phyloP scores from a whole-genome alignment of 176 grass and related monocot species.

The Tuctoria greenei region DNA sequence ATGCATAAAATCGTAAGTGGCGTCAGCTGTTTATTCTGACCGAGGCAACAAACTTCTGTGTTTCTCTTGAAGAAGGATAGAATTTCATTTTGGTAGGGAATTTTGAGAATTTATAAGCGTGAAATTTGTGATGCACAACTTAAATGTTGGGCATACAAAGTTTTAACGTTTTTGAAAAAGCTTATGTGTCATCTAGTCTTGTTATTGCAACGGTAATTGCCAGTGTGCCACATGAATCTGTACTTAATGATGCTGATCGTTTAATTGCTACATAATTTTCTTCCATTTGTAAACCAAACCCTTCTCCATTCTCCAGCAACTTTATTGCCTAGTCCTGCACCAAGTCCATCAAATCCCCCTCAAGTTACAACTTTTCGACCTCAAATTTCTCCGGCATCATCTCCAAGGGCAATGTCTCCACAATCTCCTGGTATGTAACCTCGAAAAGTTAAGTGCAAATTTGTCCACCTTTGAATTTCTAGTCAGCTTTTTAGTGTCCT shows the following conservation, averaged over 20 bases:
- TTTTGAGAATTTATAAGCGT: background rate
- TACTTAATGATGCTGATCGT: background rate
- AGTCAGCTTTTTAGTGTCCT: slow-evolving; percentile 10
- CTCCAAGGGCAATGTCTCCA: slow-evolving; percentile 46
- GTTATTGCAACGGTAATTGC: background rate
- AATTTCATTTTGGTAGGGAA: background rate
- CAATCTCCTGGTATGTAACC: slow-evolving; percentile 58
- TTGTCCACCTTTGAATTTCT: slow-evolving; percentile 20
- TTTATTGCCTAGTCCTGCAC: slow-evolving; percentile 35
- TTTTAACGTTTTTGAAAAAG: background rate
- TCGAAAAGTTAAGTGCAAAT: slow-evolving; percentile 7
- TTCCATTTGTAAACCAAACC: slow-evolving; percentile 12
- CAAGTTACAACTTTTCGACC: slow-evolving; percentile 34
- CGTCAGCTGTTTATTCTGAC: background rate
- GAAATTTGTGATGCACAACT: background rate
- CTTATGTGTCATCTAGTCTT: background rate
- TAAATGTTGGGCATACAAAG: background rate
- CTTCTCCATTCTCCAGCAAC: slow-evolving; percentile 38
- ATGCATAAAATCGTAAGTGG: slow-evolving; percentile 1
- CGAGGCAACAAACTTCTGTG: background rate
- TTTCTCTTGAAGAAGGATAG: background rate
- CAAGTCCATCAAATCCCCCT: slow-evolving; percentile 41
- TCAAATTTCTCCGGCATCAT: slow-evolving; percentile 46
- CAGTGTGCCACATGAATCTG: background rate
- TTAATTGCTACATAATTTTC: background rate